Evolutionary conservation across 495 filamentous ascomycete species (phyloP).

Genomic region (Penicillium paradoxum): DNA sequence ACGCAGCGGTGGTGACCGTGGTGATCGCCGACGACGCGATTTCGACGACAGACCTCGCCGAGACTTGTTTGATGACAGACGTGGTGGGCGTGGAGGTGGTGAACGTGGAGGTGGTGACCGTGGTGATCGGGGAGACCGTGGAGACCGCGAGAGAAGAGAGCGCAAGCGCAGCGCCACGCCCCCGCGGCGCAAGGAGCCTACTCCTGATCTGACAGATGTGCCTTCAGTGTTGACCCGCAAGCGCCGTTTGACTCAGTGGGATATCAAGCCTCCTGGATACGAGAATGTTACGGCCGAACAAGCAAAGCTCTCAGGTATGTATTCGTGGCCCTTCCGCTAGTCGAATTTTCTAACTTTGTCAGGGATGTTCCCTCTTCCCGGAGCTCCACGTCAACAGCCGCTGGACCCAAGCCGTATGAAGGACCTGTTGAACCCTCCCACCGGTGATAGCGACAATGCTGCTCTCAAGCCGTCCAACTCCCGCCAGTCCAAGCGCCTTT

Average conservation of each 20-base stretch:
- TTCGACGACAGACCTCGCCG: constrained; percentile 28
- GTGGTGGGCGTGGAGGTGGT: constrained; percentile 21
- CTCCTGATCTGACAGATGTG: constrained; percentile 87
- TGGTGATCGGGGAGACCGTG: constrained; percentile 21
- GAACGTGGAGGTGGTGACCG: constrained; percentile 38
- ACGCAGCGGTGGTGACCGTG: constrained; percentile 35
- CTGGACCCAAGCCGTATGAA: constrained; percentile 95
- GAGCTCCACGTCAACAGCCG: constrained; percentile 89
- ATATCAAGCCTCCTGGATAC: constrained; percentile 97
- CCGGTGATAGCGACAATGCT: constrained; percentile 64
- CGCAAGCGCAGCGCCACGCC: constrained; percentile 75
- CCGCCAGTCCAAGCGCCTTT: constrained; percentile 84
- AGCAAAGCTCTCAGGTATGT: constrained; percentile 86
- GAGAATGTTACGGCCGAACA: constrained; percentile 99
- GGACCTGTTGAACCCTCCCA: constrained; percentile 90
- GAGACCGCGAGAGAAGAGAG: constrained; percentile 51
- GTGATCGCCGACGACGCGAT: constrained; percentile 24
- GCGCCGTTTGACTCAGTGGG: constrained; percentile 94
- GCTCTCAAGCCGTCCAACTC: constrained; percentile 89
- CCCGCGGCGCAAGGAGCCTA: constrained; percentile 87
- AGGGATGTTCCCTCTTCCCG: constrained; percentile 96
- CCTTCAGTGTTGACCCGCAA: constrained; percentile 73
- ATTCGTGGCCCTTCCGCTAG: neutral
- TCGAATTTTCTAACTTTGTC: constrained; percentile 8
- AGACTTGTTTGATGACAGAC: constrained; percentile 27